These are phyloP conservation scores for Talaromyces sp. DNA, from an alignment of 2,329 filamentous ascomycete genomes.

Conservation along the genomic window DNA sequence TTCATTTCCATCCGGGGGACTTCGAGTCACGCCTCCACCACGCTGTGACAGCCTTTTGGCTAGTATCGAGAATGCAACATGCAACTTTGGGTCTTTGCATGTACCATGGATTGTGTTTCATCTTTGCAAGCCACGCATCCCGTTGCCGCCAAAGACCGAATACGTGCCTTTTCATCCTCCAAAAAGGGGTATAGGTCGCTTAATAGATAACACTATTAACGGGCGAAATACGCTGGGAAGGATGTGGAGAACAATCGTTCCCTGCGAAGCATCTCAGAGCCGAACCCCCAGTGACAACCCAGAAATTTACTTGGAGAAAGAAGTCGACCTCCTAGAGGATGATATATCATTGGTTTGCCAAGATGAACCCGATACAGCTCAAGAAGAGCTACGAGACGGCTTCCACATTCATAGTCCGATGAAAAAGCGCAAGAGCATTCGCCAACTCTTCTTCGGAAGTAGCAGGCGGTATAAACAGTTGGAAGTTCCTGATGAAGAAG, in stretches of 20 bases:
- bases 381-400: background rate
- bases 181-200: background rate
- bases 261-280: background rate
- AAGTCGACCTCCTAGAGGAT: background rate
- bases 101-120: slow-evolving; percentile 16
- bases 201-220: background rate
- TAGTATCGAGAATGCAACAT: slow-evolving; percentile 16
- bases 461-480: background rate
- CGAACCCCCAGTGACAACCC: background rate
- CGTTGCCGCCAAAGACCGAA: slow-evolving; percentile 1
- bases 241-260: background rate
- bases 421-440: background rate
- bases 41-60: slow-evolving; percentile 22
- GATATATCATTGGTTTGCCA: background rate
- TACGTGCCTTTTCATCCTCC: background rate
- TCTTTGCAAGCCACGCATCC: slow-evolving; percentile 10
- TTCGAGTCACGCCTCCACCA: slow-evolving; percentile 20
- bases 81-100: slow-evolving; percentile 5
- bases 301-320: background rate
- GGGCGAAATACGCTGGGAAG: background rate
- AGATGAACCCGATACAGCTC: background rate
- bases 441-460: background rate
- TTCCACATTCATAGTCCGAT: background rate
- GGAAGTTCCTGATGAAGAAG: background rate
- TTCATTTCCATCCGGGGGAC: slow-evolving; percentile 21